phyloP scores from a whole-genome alignment of 257 asterid genomes.

The Plectranthus barbatus region DNA sequence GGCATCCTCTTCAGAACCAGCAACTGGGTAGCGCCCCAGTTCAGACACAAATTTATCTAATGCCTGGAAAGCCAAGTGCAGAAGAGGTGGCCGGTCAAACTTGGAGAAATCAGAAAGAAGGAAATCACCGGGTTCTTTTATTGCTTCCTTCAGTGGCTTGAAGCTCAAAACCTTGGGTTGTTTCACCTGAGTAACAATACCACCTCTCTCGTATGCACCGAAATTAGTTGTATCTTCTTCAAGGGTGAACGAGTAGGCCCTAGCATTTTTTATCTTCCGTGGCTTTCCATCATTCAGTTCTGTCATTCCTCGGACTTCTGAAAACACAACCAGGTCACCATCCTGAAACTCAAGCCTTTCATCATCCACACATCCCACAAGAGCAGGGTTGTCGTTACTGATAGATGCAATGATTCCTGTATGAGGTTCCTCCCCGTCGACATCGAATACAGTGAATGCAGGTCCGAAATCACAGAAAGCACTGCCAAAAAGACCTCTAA shows the following conservation, averaged over 20 bases:
- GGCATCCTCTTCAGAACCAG: slow-evolving; percentile 92
- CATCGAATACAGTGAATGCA: slow-evolving; percentile 75
- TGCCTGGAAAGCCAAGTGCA: slow-evolving; percentile 88
- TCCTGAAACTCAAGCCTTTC: slow-evolving; percentile 96
- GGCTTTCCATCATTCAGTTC: slow-evolving; percentile 94
- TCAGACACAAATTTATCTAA: slow-evolving; percentile 65
- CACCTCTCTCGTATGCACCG: slow-evolving; percentile 74
- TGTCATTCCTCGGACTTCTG: slow-evolving; percentile 81
- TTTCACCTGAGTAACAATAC: slow-evolving; percentile 86
- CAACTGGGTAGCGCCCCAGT: slow-evolving; percentile 60
- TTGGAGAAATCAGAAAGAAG: slow-evolving; percentile 88
- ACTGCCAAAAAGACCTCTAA: slow-evolving; percentile 82
- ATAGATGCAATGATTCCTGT: slow-evolving; percentile 87
- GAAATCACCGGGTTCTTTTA: slow-evolving; percentile 77
- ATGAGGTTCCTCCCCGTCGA: slow-evolving; percentile 92
- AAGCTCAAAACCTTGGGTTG: slow-evolving; percentile 81
- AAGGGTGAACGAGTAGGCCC: slow-evolving; percentile 77
- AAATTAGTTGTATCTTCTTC: slow-evolving; percentile 77
- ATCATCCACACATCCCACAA: slow-evolving; percentile 86
- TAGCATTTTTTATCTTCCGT: slow-evolving; percentile 58
- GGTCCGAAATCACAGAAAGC: slow-evolving; percentile 91
- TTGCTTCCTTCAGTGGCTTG: slow-evolving; percentile 71
- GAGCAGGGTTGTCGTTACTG: slow-evolving; percentile 78
- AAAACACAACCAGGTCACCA: slow-evolving; percentile 81
- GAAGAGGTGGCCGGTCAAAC: slow-evolving; percentile 81